These are phyloP conservation scores for Calvatia gigantea DNA, from an alignment of 768 basidiomycete genomes.

Conservation along the genomic window DNA sequence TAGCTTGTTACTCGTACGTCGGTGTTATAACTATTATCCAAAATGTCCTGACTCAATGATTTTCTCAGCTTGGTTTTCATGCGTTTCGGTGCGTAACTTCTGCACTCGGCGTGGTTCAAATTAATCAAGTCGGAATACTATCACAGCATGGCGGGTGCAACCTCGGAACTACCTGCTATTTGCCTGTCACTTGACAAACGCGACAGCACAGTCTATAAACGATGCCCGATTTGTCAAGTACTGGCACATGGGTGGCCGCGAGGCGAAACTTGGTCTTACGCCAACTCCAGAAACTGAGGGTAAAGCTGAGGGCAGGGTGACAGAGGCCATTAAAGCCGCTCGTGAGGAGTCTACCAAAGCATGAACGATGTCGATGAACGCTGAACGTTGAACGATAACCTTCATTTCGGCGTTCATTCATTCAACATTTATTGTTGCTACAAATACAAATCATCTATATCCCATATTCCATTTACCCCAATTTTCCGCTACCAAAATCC, in stretches of 20 bases:
- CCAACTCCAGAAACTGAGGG: slow-evolving; percentile 28
- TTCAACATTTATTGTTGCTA: slow-evolving; percentile 16
- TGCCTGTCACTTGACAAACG: slow-evolving; percentile 91
- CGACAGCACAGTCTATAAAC: slow-evolving; percentile 81
- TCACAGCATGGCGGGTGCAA: slow-evolving; percentile 87
- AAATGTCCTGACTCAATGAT: slow-evolving; percentile 5
- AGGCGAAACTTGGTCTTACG: slow-evolving; percentile 53
- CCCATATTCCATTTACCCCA: slow-evolving; percentile 19
- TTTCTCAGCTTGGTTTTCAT: slow-evolving; percentile 74
- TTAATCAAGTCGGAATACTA: slow-evolving; percentile 8
- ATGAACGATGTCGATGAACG: too few species aligned
- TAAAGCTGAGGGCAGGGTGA: slow-evolving; percentile 38
- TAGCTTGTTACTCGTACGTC: slow-evolving; percentile 89
- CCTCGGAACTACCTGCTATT: slow-evolving; percentile 96
- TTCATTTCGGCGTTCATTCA: too few species aligned
- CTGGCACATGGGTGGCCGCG: slow-evolving; percentile 87
- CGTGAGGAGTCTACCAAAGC: slow-evolving; percentile 37
- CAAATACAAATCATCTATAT: slow-evolving; percentile 21
- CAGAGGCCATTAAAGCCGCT: slow-evolving; percentile 47
- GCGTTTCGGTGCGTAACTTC: slow-evolving; percentile 72
- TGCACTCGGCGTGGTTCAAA: neutral
- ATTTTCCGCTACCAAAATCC: slow-evolving; percentile 67
- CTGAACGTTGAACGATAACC: too few species aligned
- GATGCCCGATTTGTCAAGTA: slow-evolving; percentile 85
- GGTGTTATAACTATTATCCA: neutral